Conservation (phyloP, 148 eudicot genomes). For the Cornus controversa region DNA sequence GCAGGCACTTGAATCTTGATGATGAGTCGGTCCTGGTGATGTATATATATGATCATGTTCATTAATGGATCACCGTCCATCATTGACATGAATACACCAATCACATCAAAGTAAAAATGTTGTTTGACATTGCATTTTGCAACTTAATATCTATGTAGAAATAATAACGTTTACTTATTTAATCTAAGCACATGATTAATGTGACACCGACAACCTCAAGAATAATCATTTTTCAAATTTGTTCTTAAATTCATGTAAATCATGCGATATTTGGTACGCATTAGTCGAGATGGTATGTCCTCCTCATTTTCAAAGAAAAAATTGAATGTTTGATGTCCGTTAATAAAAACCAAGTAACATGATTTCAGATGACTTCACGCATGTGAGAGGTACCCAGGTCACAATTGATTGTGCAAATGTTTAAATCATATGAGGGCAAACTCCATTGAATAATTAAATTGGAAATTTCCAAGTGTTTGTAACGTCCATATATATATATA, state of each 20-base stretch:
- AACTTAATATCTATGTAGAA: background rate
- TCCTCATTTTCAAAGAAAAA: no score
- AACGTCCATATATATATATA: background rate
- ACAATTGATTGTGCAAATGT: background rate
- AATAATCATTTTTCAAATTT: no score
- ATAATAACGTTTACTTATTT: slow-evolving; percentile 10
- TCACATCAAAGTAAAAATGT: background rate
- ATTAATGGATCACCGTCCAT: background rate
- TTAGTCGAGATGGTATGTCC: no score
- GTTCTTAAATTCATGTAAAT: no score
- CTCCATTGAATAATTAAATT: background rate
- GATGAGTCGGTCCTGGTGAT: background rate
- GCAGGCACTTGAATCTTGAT: background rate
- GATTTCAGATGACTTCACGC: background rate
- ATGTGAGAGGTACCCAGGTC: background rate
- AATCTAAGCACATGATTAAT: slow-evolving; percentile 9
- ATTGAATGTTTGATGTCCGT: no score
- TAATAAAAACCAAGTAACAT: background rate
- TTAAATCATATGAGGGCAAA: slow-evolving; percentile 13
- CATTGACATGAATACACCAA: background rate
- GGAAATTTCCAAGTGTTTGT: background rate
- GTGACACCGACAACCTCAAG: background rate
- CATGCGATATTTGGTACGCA: no score
- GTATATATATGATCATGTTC: background rate
- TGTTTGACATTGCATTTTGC: background rate